Base-by-base conservation (phyloP, 2,329 filamentous ascomycete genomes). In the Raffaelea ambrosiae region DNA sequence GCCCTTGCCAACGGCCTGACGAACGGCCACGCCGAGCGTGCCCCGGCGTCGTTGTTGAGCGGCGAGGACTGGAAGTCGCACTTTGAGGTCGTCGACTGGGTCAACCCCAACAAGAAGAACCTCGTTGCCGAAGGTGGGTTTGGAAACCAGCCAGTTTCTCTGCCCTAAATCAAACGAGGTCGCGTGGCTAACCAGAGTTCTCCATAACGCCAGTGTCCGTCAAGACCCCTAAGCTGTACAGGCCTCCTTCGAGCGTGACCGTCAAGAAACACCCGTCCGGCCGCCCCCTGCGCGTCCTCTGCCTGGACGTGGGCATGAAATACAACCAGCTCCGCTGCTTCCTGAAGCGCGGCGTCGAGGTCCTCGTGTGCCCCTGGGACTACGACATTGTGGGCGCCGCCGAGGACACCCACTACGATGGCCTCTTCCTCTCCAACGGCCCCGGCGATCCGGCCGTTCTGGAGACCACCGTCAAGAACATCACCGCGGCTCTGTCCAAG, bases 291-390 rank as follows among this genome's bases (percentile, higher is more conserved):
- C 87, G 90, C 62, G 83, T 98, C 52, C 74, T 97, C 44, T 95
- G 89, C 64, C 79, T 98, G 57, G 93, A 98, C 70, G 91, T 98
- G 57, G 93, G 93, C 65, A 83, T 97, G 74, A 98, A 98, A 71
- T 96, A 88, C 72, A 98, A 97, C 71, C 93, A 98, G 71, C 77
- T 98, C 58, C 81, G 93, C 57, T 98, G 93, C 71, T 83, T 98
- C 59, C 75, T 98, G 51, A 84, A 82, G 59, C 83, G 93, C 57
- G 93, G 93, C 48, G 86, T 97, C 48, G 93, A 98, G 65, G 90
- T 97, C 44, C 71, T 95, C 55, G 88, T 96, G 48, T 90, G 93
- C 54, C 93, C 93, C 10, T 98, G 91, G 90, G 83, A 98, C 69
- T 89, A 96, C 62, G 85, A 97, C 65, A 89, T 97, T 65, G 81